phyloP scores from a whole-genome alignment of 1,284 basidiomycete genomes.

The Schizophyllum commune region DNA sequence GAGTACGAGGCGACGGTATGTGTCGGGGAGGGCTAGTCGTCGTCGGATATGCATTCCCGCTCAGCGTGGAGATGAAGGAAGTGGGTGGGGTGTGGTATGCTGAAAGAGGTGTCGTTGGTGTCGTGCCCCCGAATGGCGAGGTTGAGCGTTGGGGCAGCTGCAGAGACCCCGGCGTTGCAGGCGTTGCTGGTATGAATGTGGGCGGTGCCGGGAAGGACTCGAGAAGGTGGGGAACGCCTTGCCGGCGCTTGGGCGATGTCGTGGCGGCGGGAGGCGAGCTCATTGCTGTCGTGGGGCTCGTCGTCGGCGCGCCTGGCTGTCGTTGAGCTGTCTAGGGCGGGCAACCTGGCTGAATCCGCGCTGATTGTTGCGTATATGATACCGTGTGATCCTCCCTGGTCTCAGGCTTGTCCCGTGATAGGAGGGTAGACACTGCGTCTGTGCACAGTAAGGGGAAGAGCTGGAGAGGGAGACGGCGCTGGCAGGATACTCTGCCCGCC shows the following conservation, averaged over 20 bases:
- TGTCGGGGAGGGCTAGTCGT: background rate
- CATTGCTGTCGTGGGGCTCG: background rate
- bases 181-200: slow-evolving; percentile 8
- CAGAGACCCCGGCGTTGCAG: background rate
- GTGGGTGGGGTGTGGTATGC: background rate
- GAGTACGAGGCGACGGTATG: background rate
- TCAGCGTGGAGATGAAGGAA: background rate
- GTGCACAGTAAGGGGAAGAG: background rate
- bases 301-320: background rate
- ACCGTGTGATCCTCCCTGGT: background rate
- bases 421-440: too few species aligned
- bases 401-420: background rate
- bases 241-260: slow-evolving; percentile 3
- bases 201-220: slow-evolving; percentile 9
- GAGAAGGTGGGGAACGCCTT: slow-evolving; percentile 7
- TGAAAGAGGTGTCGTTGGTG: background rate
- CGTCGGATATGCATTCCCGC: background rate
- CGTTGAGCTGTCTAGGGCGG: background rate
- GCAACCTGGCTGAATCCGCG: background rate
- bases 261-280: background rate
- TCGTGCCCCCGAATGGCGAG: background rate
- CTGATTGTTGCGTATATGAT: background rate
- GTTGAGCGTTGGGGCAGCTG: background rate
- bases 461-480: background rate
- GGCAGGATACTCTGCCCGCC: background rate